These are phyloP conservation scores for Phytophthora pistaciae DNA, from an alignment of 352 stramenopile species.

Conservation along the genomic window DNA sequence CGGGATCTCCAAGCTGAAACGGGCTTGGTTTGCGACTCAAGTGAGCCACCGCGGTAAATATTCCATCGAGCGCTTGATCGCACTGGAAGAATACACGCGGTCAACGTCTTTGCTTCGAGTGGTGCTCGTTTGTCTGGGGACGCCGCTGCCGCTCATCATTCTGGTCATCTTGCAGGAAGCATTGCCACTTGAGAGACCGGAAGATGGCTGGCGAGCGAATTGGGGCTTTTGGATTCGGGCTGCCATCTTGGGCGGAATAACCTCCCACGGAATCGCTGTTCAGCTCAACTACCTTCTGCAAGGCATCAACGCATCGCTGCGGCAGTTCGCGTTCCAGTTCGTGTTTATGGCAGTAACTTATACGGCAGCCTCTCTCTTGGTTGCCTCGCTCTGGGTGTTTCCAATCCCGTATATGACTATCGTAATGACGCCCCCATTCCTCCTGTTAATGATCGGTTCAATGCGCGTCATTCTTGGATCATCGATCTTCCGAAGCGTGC, in stretches of 20 bases:
- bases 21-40: slow-evolving; percentile 23
- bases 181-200: slow-evolving; percentile 21
- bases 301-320: slow-evolving; percentile 3
- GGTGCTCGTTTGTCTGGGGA: slow-evolving; percentile 18
- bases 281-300: slow-evolving; percentile 17
- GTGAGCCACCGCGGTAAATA: slow-evolving; percentile 37
- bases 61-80: slow-evolving; percentile 33
- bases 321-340: slow-evolving; percentile 12
- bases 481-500: slow-evolving; percentile 3
- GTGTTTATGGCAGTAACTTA: slow-evolving; percentile 8
- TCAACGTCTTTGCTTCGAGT: slow-evolving; percentile 21
- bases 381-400: slow-evolving; percentile 21
- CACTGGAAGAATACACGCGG: slow-evolving; percentile 34
- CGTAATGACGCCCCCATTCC: slow-evolving; percentile 8
- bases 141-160: slow-evolving; percentile 27
- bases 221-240: slow-evolving; percentile 33
- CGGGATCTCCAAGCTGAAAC: not conserved
- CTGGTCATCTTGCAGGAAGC: slow-evolving; percentile 22
- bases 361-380: not conserved
- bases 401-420: slow-evolving; percentile 37
- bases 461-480: slow-evolving; percentile 9
- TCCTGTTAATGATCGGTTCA: slow-evolving; percentile 6
- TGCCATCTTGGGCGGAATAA: slow-evolving; percentile 1
- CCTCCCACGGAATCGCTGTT: not conserved
- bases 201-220: slow-evolving; percentile 27